A percentile compares a stretch with the other conserved stretches of the same genome.
These are phyloP conservation scores for Pittosporum tobira DNA, from an alignment of 129 eudicot species.

Conservation along the genomic window DNA sequence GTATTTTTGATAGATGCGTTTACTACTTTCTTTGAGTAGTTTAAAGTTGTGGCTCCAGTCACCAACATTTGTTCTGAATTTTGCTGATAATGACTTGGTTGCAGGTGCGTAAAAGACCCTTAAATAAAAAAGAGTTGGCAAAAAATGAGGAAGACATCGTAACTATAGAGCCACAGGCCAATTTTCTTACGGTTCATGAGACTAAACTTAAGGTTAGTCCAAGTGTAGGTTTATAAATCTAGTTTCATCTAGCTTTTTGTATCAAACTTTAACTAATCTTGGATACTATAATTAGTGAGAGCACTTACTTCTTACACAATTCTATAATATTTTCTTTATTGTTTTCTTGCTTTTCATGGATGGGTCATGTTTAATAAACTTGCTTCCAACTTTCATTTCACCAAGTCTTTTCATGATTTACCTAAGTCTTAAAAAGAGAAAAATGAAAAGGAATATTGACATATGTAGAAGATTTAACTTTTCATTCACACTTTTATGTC, in stretches of 20 bases:
- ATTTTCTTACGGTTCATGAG: constrained; percentile 77
- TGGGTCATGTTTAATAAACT: not conserved
- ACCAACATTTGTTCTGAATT: constrained; percentile 2
- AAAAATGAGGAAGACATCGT: constrained; percentile 94
- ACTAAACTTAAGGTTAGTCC: constrained; percentile 82
- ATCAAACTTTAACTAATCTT: not conserved
- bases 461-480: too few species aligned
- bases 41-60: not conserved
- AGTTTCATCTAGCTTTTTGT: not conserved
- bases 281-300: not conserved
- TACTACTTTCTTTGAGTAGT: not conserved
- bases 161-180: constrained; percentile 47
- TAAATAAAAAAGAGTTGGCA: constrained; percentile 84
- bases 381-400: not conserved
- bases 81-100: constrained; percentile 17
- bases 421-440: too few species aligned
- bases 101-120: constrained; percentile 96
- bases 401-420: not conserved
- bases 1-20: too few species aligned
- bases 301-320: not conserved
- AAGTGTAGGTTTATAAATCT: not conserved
- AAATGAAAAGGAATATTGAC: too few species aligned
- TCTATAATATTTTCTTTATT: not conserved
- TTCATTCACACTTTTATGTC: too few species aligned
- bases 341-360: not conserved